Evolutionary conservation across 2,329 filamentous ascomycete genomes (phyloP).

Genomic region (Colletotrichum limetticola): DNA sequence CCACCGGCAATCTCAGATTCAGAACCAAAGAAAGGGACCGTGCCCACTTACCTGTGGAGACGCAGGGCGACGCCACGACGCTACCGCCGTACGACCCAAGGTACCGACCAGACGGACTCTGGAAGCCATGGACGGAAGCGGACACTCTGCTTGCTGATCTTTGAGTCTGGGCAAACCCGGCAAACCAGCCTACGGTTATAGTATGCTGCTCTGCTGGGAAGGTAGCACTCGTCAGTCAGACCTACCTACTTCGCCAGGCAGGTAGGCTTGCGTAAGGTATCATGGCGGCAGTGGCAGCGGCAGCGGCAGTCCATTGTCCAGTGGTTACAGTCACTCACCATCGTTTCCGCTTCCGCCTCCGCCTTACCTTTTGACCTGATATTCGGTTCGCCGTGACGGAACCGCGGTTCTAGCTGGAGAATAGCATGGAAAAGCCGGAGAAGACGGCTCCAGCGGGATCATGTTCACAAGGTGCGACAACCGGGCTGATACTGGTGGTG

Average conservation of each 20-base stretch:
- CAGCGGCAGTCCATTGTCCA: background rate
- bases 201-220: background rate
- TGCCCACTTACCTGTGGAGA: constrained; percentile 38
- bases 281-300: background rate
- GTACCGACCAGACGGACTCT: constrained; percentile 39
- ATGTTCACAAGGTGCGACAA: constrained; percentile 1
- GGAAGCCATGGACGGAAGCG: constrained; percentile 33
- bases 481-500: background rate
- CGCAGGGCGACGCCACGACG: constrained; percentile 34
- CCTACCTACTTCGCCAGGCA: background rate
- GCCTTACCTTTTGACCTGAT: background rate
- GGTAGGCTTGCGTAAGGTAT: background rate
- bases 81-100: constrained; percentile 37
- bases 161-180: constrained; percentile 6
- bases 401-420: background rate
- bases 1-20: background rate
- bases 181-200: no score
- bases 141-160: constrained; percentile 31
- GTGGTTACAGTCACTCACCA: background rate
- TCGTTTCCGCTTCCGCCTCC: background rate
- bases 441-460: background rate
- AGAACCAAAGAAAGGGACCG: constrained; percentile 35
- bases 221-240: background rate
- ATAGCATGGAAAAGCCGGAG: background rate
- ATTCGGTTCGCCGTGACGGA: background rate